Evolutionary conservation across 352 stramenopile species (phyloP), one percentile per base, ranked within the genome.

Genomic region (Pythium oligandrum): DNA sequence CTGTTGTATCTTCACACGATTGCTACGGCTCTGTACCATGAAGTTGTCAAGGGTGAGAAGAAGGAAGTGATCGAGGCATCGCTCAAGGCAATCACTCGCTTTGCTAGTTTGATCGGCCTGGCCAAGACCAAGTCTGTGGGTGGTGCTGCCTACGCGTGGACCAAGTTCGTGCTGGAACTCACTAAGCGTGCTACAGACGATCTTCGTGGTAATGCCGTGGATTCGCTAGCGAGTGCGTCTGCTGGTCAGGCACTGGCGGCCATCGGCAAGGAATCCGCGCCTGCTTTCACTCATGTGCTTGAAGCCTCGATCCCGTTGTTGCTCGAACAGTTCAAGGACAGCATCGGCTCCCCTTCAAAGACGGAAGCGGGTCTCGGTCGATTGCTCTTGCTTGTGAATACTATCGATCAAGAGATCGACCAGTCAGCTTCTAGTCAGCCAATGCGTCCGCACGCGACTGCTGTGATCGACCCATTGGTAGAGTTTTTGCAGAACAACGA

Each of bases 21-120:
- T 33, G 70, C 82, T 3, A 78, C 72, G 40, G 71, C 79, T 32
- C 55, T 94, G 40, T 94, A 94, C 61, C 75, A 90, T 52, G 76
- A 92, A 63, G 78, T 94, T 26, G 65, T 90, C 26, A 87, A 94
- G 55, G 84, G 84, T 40, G 84, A 93, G 47, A 89, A 91, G 56
- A 83, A 90, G 46, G 76, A 88, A 36, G 77, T 93, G 30, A 94
- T 93, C 17, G 62, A 66, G 4, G 68, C 76, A 34, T 77, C 82
- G 48, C 70, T 77, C 35, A 64, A 61, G 12, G 80, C 78, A 12
- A 87, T 94, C 53, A 75, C 78, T 31, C 71, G 74, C 8, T 82
- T 89, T 55, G 71, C 79, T 39, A 69, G 69, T 10, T 61, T 78
- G 47, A 83, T 93, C 35, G 83, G 76, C 3, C 75, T 73, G 35